Base-by-base conservation (phyloP, 2,329 filamentous ascomycete species). In the Setomelanomma holmii region DNA sequence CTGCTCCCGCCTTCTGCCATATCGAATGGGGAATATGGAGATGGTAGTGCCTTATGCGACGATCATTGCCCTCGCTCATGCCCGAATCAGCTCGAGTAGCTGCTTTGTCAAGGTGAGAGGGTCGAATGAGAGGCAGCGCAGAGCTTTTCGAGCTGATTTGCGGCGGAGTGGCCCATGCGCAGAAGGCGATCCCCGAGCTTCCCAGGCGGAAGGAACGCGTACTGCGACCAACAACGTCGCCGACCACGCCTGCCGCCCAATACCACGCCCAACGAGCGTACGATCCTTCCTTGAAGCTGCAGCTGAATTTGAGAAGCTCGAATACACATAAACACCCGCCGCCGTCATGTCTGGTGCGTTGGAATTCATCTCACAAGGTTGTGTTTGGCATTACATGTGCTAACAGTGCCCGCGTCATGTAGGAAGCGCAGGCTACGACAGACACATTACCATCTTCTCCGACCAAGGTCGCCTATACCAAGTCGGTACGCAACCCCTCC, bases 401-500 rank as follows among this genome's bases (percentile, higher is more conserved):
- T 74, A 63, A 74, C 68, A 60, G 53, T 55, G 39, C 54, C 53
- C 53, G 46, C 61, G 45, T 45, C 45, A 52, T 67, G 49, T 40
- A 74, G 69, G 69, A 70, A 74, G 69, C 64, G 70, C 71, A 79
- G 93, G 91, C 74, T 98, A 96, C 81, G 95, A 99, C 80, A 87
- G 95, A 83, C 95, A 99, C 80, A 99, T 99, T 73, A 99, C 95
- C 76, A 98, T 99, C 84, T 99, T 99, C 83, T 97, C 95, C 58
- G 95, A 99, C 78, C 93, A 97, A 81, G 95, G 95, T 73, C 88
- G 95, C 76, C 84, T 99, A 76, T 99, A 98, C 78, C 95, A 99
- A 97, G 95, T 99, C 78, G 95, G 95, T 98, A 85, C 73, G 92
- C 47, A 56, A 33, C 49, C 55, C 49, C 40, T 19, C 44, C 42